A percentile compares a stretch with the other conserved stretches of the same genome.
phyloP scores from a whole-genome alignment of 805 yeast species.

The Lachancea fermentati region DNA sequence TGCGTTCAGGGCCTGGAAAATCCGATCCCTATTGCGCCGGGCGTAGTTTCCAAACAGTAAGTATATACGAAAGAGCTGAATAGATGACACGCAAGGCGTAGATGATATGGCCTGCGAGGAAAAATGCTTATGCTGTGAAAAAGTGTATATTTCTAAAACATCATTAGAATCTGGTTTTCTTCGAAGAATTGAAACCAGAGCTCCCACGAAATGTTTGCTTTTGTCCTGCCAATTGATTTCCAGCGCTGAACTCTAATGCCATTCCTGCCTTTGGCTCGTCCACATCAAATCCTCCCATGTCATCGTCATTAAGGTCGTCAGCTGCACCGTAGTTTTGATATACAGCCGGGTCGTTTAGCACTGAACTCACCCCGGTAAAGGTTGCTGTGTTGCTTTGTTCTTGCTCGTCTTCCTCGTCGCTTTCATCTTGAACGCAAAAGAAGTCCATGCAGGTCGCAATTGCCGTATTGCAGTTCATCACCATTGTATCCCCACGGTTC shows the following conservation, averaged over 20 bases:
- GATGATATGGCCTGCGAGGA: no score
- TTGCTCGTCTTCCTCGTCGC: slow-evolving; percentile 7
- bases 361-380: slow-evolving; percentile 18
- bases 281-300: no score
- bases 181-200: not conserved
- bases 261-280: slow-evolving; percentile 22
- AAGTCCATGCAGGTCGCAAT: slow-evolving; percentile 33
- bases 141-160: not conserved
- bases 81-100: no score
- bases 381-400: slow-evolving; percentile 3
- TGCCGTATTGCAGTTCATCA: slow-evolving; percentile 34
- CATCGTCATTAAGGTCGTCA: slow-evolving; percentile 24
- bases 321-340: slow-evolving; percentile 23
- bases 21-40: no score
- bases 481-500: slow-evolving; percentile 37
- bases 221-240: slow-evolving; percentile 10
- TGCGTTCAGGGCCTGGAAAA: no score
- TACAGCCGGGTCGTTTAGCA: slow-evolving; percentile 11
- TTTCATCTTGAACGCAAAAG: slow-evolving; percentile 13
- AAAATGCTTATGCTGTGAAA: not conserved
- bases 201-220: slow-evolving; percentile 3
- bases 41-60: no score
- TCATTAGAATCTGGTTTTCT: not conserved
- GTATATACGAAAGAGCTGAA: no score
- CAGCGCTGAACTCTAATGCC: slow-evolving; percentile 21